Evolutionary conservation across 208 protist species (phyloP).

Genomic region (Giardia muris): DNA sequence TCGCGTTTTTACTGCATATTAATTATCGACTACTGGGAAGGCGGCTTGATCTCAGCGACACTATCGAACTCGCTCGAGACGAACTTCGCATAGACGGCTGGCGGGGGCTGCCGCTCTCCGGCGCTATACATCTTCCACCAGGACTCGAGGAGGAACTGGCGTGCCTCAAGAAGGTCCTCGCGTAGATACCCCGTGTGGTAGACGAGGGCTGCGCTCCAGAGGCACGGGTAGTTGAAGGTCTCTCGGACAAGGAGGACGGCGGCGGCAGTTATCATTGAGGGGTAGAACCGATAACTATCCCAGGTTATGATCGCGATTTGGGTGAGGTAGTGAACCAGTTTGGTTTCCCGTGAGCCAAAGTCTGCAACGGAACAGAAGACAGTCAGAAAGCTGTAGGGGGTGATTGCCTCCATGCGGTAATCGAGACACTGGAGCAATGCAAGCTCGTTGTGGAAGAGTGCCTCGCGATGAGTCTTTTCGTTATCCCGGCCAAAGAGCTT

Average conservation of each 20-base stretch:
- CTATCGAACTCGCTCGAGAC: neutral
- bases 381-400: neutral
- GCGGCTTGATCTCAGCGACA: no score
- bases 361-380: neutral
- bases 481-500: neutral
- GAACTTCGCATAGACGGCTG: neutral
- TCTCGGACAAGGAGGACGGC: neutral
- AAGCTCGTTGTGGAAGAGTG: neutral
- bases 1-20: no score
- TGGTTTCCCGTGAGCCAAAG: neutral
- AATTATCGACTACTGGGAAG: no score
- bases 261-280: neutral
- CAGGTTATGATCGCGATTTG: neutral
- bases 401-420: neutral
- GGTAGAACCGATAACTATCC: neutral
- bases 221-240: neutral
- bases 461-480: neutral
- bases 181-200: neutral
- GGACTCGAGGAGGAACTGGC: neutral
- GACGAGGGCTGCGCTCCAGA: neutral
- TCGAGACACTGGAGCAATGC: neutral
- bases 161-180: neutral
- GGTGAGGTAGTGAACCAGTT: neutral
- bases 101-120: neutral
- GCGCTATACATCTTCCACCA: neutral